phyloP scores from a whole-genome alignment of 202 grass and related monocot species.

The Carex sylvatica region DNA sequence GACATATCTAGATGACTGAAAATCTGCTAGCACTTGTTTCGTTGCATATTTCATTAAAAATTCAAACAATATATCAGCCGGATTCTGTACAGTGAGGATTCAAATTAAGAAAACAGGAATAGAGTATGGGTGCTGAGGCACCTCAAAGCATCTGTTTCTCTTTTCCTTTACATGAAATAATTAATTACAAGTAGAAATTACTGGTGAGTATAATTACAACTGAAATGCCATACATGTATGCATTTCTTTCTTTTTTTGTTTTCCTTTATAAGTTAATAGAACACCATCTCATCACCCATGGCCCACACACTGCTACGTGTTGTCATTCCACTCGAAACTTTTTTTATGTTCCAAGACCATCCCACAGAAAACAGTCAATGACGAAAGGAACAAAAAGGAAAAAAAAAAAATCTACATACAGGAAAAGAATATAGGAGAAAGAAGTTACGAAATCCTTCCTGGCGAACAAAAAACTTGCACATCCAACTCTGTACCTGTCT shows the following conservation, averaged over 20 bases:
- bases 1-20: background rate
- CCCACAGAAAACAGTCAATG: constrained; percentile 49
- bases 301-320: constrained; percentile 14
- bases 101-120: background rate
- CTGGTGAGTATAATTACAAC: constrained; percentile 36
- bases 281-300: constrained; percentile 46
- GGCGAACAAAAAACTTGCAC: constrained; percentile 22
- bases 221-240: constrained; percentile 47
- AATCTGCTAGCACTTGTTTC: background rate
- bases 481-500: constrained; percentile 44
- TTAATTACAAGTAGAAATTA: constrained; percentile 17
- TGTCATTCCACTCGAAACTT: constrained; percentile 23
- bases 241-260: constrained; percentile 28
- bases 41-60: background rate
- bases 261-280: constrained; percentile 39
- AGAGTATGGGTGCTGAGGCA: constrained; percentile 4
- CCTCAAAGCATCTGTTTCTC: constrained; percentile 23
- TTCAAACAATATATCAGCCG: background rate
- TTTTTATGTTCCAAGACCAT: constrained; percentile 21
- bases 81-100: background rate
- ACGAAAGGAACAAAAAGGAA: constrained; percentile 31
- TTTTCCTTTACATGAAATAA: constrained; percentile 23
- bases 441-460: background rate
- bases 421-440: constrained; percentile 19
- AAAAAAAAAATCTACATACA: constrained; percentile 16